Conservation (phyloP, 345 rosid genomes). For the Capsella bursapastoris region DNA sequence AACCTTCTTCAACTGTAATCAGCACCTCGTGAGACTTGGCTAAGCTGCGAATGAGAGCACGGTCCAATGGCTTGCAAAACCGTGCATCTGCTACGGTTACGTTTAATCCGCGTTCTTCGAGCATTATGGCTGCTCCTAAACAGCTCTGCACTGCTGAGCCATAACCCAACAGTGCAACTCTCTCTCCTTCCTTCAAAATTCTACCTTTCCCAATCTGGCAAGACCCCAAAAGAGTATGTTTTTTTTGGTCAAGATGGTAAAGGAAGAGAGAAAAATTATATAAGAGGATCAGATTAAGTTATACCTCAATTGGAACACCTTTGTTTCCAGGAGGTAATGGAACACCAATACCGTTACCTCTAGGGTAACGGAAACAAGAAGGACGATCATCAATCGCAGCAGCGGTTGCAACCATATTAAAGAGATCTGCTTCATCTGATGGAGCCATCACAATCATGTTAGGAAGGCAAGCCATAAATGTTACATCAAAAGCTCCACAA, state of each 20-base stretch:
- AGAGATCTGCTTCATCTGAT: constrained; percentile 96
- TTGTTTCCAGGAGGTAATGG: constrained; percentile 75
- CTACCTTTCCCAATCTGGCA: constrained; percentile 95
- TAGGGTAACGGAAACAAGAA: constrained; percentile 93
- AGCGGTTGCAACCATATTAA: constrained; percentile 96
- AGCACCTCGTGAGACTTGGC: constrained; percentile 83
- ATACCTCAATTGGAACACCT: constrained; percentile 87
- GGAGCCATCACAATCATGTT: constrained; percentile 99
- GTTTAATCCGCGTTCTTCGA: constrained; percentile 56
- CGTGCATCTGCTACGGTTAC: constrained; percentile 90
- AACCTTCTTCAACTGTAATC: constrained; percentile 96
- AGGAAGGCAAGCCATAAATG: constrained; percentile 98
- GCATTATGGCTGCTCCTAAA: constrained; percentile 68
- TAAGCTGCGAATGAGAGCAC: constrained; percentile 71
- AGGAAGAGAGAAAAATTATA: not conserved
- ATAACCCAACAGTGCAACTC: constrained; percentile 87
- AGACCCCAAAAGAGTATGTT: not conserved
- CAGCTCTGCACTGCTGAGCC: constrained; percentile 92
- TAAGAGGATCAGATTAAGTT: not conserved
- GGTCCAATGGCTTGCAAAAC: constrained; percentile 91
- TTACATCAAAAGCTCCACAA: constrained; percentile 93
- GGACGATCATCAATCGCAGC: constrained; percentile 91
- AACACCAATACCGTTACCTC: constrained; percentile 93
- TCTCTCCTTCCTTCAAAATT: constrained; percentile 79
- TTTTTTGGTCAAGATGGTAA: not conserved